Percentiles rank a stretch among this genome's conserved stretches.
Conservation (phyloP, 2,329 filamentous ascomycete species). For the Xylaria sp. region DNA sequence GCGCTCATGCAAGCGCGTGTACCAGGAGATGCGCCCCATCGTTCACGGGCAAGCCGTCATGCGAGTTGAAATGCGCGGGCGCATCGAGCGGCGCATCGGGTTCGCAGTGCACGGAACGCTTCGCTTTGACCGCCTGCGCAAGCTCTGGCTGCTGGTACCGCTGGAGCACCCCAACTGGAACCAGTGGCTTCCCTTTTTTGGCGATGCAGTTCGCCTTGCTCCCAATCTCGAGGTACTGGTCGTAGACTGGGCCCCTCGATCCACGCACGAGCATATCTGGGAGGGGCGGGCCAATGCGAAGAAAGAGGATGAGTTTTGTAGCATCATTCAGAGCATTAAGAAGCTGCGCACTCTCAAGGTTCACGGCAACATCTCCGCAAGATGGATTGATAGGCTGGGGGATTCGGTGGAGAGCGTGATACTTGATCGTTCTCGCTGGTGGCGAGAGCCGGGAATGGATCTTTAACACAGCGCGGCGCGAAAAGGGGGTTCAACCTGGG, state of each 20-base stretch:
- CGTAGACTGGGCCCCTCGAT: constrained; percentile 49
- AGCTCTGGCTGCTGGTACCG: constrained; percentile 44
- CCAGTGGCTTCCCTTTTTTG: constrained; percentile 48
- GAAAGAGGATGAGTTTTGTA: constrained; percentile 46
- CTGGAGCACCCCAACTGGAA: constrained; percentile 50
- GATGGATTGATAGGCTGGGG: constrained; percentile 41
- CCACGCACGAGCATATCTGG: constrained; percentile 29
- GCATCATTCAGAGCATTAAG: constrained; percentile 33
- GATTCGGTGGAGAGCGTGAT: constrained; percentile 33
- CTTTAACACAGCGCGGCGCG: not conserved
- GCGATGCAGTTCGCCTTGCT: constrained; percentile 37
- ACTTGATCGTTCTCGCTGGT: constrained; percentile 42
- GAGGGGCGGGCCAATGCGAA: constrained; percentile 34
- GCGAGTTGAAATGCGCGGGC: constrained; percentile 43
- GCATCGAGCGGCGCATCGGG: constrained; percentile 44
- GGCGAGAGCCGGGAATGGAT: constrained; percentile 43
- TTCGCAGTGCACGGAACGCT: constrained; percentile 48
- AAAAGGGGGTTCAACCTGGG: too few relatives aligned
- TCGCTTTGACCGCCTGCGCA: constrained; percentile 44
- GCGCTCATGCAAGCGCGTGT: constrained; percentile 39
- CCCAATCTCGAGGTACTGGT: constrained; percentile 41
- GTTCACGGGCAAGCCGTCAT: constrained; percentile 46
- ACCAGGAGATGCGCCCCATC: constrained; percentile 38
- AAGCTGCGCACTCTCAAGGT: constrained; percentile 39
- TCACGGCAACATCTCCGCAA: constrained; percentile 40